phyloP scores from a whole-genome alignment of 2,329 filamentous ascomycete species.

The Neonectria ditissima region DNA sequence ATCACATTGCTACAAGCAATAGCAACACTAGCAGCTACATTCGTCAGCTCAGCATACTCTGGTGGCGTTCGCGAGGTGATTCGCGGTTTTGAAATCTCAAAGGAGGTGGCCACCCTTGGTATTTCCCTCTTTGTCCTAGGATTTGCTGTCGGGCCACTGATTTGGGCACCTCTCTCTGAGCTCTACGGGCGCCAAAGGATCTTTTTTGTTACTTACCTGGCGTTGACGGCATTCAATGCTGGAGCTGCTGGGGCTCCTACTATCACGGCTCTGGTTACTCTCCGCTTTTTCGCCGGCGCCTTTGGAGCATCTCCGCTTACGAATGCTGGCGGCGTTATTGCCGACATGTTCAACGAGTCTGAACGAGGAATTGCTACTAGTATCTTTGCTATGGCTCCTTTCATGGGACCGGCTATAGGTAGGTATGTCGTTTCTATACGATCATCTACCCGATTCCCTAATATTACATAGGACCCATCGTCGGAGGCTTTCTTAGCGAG shows the following conservation, averaged over 20 bases:
- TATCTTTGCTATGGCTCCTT: conserved; percentile 64
- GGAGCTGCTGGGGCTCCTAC: conserved; percentile 66
- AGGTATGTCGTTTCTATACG: not conserved
- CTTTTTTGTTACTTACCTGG: conserved; percentile 67
- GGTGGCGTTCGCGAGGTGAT: conserved; percentile 67
- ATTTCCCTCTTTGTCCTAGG: conserved; percentile 73
- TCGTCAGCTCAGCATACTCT: conserved; percentile 75
- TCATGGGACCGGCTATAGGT: conserved; percentile 34
- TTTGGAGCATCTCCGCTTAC: conserved; percentile 68
- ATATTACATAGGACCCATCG: conserved; percentile 58
- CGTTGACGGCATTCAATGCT: conserved; percentile 70
- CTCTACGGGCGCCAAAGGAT: conserved; percentile 70
- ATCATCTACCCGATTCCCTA: no score
- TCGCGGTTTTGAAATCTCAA: conserved; percentile 61
- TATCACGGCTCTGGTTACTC: conserved; percentile 69
- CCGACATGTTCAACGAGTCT: conserved; percentile 65
- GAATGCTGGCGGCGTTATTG: conserved; percentile 67
- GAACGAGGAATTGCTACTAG: conserved; percentile 65
- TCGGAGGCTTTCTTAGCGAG: conserved; percentile 68
- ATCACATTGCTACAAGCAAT: conserved; percentile 65
- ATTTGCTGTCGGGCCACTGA: conserved; percentile 69
- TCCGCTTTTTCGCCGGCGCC: conserved; percentile 71
- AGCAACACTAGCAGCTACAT: conserved; percentile 75
- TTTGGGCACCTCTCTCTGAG: conserved; percentile 76
- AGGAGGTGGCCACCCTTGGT: conserved; percentile 68